Base-by-base conservation (phyloP, 75 land plant species). In the Picea glauca region DNA sequence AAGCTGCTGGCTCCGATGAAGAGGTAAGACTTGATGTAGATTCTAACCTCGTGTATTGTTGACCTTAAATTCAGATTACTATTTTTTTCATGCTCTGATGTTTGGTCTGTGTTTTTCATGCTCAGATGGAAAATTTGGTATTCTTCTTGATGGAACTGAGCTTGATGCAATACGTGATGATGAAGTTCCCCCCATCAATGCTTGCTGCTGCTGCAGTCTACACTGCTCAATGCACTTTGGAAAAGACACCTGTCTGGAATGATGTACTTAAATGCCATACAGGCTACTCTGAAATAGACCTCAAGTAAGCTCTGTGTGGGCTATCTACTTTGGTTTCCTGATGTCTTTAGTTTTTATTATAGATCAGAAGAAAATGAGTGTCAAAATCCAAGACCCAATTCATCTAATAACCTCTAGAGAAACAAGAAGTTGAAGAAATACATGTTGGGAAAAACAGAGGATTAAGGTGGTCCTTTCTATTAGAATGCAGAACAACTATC, bases 121-220 rank as follows among this genome's bases (percentile, higher is more conserved):
- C 8, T 20, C 91, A 96, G 93, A 82, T 93, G 74, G 92, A 96
- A 78, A 81, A 85, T 72, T 78, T 93, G 26, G 81, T 94, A 1
- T 93, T 90, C 85, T 96, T 78, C 84, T 80, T 93, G 38, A 85
- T 92, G 31, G 98, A 96, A 85, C 81, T 96, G 31, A 89, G 96
- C 78, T 82, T 93, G 56, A 90, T 88, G 38, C 89, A 93, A 78
- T 93, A 91, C 64, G 83, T 87, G 60, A 84, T 87, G 77, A 60
- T 93, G 62, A 85, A 85, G 38, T 93, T 59, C 67, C 80, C 83
- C 62, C 89, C 98, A 3, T 96, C 98, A 20, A 46, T 88, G 75
- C 81, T 96, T 4, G 87, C 90, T 60, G 98, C 98, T 58, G 79
- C 98, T 18, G 96, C 96, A 4, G 85, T 94, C 5, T 93, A 86